Percentiles rank a stretch among this genome's conserved stretches.
These are phyloP conservation scores for Solanum dulcamara DNA, from an alignment of 257 asterid species.

Conservation along the genomic window DNA sequence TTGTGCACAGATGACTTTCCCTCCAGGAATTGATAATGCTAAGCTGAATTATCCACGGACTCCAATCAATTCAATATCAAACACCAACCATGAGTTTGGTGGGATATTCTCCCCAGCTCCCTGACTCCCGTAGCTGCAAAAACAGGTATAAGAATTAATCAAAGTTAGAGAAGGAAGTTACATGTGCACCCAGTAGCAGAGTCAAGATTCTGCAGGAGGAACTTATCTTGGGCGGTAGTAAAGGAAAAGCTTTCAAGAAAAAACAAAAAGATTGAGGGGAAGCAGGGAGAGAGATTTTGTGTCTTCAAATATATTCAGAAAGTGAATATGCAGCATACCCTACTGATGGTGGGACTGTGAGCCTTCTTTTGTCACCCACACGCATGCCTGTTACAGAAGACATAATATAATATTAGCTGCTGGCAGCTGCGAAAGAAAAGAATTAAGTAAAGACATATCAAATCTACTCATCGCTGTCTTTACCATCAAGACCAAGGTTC, in stretches of 20 bases:
- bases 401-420: neutral
- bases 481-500: slow-evolving; percentile 74
- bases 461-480: neutral
- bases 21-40: neutral
- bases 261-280: neutral
- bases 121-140: slow-evolving; percentile 47
- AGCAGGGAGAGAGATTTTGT: neutral
- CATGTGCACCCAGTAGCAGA: neutral
- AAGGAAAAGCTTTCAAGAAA: neutral
- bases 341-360: slow-evolving; percentile 66
- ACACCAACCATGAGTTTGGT: slow-evolving; percentile 84
- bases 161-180: neutral
- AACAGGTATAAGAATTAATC: neutral
- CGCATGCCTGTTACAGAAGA: slow-evolving; percentile 56
- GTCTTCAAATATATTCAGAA: neutral
- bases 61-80: slow-evolving; percentile 53
- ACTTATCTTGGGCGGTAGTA: neutral
- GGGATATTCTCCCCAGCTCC: slow-evolving; percentile 48
- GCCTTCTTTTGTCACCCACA: slow-evolving; percentile 81
- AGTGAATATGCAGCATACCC: slow-evolving; percentile 38
- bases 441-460: neutral
- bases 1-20: neutral
- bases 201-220: neutral
- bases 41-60: slow-evolving; percentile 22
- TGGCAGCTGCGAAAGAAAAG: neutral